phyloP scores from a whole-genome alignment of 1,284 basidiomycete genomes.

The Cutaneotrichosporon sp. region DNA sequence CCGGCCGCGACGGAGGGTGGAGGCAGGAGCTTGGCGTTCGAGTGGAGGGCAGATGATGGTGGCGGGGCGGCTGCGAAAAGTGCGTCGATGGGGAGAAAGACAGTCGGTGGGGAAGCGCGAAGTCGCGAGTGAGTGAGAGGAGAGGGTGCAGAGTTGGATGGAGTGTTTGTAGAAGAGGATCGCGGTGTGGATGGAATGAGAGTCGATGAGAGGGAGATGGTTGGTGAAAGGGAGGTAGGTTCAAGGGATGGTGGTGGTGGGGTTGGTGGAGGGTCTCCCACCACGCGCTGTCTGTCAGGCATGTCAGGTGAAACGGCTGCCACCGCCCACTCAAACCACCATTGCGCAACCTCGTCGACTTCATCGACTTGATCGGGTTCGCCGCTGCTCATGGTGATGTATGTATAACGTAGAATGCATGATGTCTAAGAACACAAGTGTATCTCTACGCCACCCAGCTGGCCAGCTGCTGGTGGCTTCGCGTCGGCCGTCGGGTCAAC shows the following conservation, averaged over 20 bases:
- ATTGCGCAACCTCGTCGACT: not conserved
- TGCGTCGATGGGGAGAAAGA: not conserved
- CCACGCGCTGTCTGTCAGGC: not conserved
- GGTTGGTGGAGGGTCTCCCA: not conserved
- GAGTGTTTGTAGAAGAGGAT: not conserved
- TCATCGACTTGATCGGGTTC: not conserved
- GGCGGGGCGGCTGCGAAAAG: not conserved
- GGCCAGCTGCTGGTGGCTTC: not conserved
- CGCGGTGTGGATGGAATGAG: not conserved
- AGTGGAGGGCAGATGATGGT: not conserved
- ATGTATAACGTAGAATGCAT: constrained; percentile 1
- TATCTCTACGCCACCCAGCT: not conserved
- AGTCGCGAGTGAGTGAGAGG: not conserved
- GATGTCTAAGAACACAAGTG: constrained; percentile 2
- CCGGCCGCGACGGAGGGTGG: constrained; percentile 1
- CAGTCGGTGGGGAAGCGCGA: not conserved
- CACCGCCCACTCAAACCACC: not conserved
- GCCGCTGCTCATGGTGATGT: not conserved
- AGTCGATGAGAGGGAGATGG: not conserved
- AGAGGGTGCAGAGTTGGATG: not conserved
- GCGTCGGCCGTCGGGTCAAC: not conserved
- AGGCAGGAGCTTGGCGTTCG: not conserved
- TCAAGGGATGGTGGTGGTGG: constrained; percentile 1
- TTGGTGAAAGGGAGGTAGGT: not conserved
- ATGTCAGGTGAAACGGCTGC: no score